Evolutionary conservation across 163 green algal species (phyloP), one percentile per base, ranked within the genome.

Genomic region (Scenedesmus sp.): DNA sequence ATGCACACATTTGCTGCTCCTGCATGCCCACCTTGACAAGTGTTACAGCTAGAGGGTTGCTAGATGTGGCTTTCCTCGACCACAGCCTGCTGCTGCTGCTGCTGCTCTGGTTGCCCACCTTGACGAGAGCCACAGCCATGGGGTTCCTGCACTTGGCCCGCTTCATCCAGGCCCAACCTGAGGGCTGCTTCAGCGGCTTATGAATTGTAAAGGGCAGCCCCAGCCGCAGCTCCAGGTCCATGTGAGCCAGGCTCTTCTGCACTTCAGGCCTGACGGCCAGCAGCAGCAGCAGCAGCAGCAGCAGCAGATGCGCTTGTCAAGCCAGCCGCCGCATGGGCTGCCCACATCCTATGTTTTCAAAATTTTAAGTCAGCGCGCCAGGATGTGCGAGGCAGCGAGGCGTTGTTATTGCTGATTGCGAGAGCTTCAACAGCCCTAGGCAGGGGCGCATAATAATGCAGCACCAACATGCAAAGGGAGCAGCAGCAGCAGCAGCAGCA

Each of bases 81-180:
- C 1, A 9, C 1, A 9, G 18, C 4, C 13, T 18, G 56, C 56
- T 87, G 23, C 55, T n/a, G 6, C 8, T n/a, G 23, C 13, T 46
- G 34, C 34, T 46, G 34, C 34, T 52, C 34, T 46, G 34, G 12
- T 12, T 2, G 7, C 84, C n/a, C 6, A 89, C 84, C 84, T 34
- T 79, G 26, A 89, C 20, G 3, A 89, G 34, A 12, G 67, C 34
- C 26, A 89, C 12, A 12, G 84, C 84, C 15, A 82, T 3, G 18
- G 84, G 84, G 62, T 89, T 26, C 62, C 55, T 79, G 12, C 13
- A 79, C 55, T 66, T 89, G 62, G 84, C 59, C 2, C 84, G 6
- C 52, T 55, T 89, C 34, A 89, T 66, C 59, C 60, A 81, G 7
- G 52, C 13, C 34, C n/a, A 81, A 12, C 84, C 59, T 2, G 84